Conservation (phyloP, 352 stramenopile genomes). For the Globisporangium sylvaticum region DNA sequence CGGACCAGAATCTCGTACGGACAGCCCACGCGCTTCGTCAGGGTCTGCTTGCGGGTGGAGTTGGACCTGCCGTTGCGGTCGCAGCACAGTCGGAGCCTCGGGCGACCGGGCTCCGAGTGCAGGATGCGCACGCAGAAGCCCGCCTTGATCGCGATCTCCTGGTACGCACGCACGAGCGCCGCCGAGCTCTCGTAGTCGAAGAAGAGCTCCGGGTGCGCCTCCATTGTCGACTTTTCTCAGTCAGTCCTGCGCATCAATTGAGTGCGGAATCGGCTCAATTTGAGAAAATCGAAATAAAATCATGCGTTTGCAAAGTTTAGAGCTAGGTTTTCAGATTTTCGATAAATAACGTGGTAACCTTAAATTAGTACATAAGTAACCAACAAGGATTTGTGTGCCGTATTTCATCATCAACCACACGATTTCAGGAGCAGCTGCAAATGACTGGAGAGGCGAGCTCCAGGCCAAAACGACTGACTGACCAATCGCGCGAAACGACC, state of each 20-base stretch:
- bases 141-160: background rate
- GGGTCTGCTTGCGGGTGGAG: background rate
- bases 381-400: background rate
- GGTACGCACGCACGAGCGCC: background rate
- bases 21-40: slow-evolving; percentile 7
- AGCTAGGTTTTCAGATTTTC: background rate
- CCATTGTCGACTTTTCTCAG: background rate
- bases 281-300: background rate
- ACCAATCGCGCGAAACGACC: background rate
- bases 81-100: slow-evolving; percentile 1
- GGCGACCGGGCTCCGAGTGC: background rate
- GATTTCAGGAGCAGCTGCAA: background rate
- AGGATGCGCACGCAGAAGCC: slow-evolving; percentile 4
- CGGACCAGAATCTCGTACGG: background rate
- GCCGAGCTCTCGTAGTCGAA: slow-evolving; percentile 4
- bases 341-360: background rate
- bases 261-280: background rate
- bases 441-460: slow-evolving; percentile 16
- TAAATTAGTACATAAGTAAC: background rate
- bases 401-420: background rate
- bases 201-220: slow-evolving; percentile 2
- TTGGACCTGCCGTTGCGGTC: slow-evolving; percentile 2
- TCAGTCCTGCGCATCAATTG: background rate
- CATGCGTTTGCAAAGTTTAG: background rate
- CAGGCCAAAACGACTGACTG: background rate